phyloP scores from a whole-genome alignment of 495 filamentous ascomycete species.

The Saxispiralis lemnorum region DNA sequence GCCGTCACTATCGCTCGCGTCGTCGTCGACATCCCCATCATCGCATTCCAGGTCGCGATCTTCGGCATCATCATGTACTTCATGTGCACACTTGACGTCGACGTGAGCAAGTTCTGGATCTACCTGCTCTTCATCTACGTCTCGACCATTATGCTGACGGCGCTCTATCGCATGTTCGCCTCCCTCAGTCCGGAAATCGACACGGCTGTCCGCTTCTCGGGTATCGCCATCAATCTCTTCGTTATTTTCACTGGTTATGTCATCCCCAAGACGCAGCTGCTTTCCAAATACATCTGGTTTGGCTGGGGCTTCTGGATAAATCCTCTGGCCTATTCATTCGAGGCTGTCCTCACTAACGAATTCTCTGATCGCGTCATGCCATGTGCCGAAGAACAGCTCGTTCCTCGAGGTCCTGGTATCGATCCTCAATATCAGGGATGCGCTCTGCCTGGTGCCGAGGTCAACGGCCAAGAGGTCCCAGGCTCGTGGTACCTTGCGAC shows the following conservation, averaged over 20 bases:
- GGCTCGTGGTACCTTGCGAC: constrained; percentile 36
- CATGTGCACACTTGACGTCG: constrained; percentile 19
- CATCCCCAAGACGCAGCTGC: constrained; percentile 29
- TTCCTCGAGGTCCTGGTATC: constrained; percentile 30
- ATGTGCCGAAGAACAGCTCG: constrained; percentile 31
- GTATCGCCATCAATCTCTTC: constrained; percentile 34
- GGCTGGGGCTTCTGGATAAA: constrained; percentile 41
- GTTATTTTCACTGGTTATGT: constrained; percentile 40
- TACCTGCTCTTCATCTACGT: constrained; percentile 55
- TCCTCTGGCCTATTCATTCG: constrained; percentile 37
- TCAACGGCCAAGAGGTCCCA: constrained; percentile 30
- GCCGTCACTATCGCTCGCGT: constrained; percentile 53
- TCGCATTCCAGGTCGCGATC: constrained; percentile 43
- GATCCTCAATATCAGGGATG: constrained; percentile 46
- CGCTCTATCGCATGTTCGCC: constrained; percentile 62
- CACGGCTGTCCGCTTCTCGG: constrained; percentile 53
- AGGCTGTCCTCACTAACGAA: constrained; percentile 44
- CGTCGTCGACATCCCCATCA: constrained; percentile 48
- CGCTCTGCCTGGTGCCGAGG: constrained; percentile 36
- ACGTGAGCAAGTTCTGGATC: constrained; percentile 55
- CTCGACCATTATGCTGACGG: constrained; percentile 48
- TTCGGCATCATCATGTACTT: constrained; percentile 31
- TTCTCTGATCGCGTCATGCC: constrained; percentile 32
- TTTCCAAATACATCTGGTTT: constrained; percentile 35
- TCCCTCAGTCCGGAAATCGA: constrained; percentile 53